Base-by-base conservation (phyloP, 2,329 filamentous ascomycete species). In the Botryotinia globosa region DNA sequence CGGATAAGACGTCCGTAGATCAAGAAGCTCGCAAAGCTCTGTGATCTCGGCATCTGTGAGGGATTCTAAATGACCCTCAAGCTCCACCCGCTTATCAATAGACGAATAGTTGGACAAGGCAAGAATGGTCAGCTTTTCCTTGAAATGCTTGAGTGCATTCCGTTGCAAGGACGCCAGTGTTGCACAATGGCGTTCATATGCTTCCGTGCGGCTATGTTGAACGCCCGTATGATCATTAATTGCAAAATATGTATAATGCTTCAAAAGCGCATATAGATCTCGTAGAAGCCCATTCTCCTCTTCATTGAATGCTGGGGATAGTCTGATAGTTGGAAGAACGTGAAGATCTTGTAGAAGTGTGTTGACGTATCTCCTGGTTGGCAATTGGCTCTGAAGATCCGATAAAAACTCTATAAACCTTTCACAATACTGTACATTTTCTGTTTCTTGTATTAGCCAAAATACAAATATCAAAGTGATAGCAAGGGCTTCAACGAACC, bases 301-400 rank as follows among this genome's bases (percentile, higher is more conserved):
- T 72, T 91, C 88, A 72, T 90, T 89, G 78, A 91, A 97, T 78
- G 95, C 83, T 1, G 92, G 91, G 1, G 95, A 98, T 29, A 97
- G 83, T 65, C 87, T 88, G 77, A 98, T 89, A 16, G 92, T 88
- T 1, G 95, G 85, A 42, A 98, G 83, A 34, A 97, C 82, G 80
- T 98, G 94, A 63, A 98, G 84, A 80, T 99, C 95, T 78, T 92
- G 90, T 22, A 98, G 82, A 59, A 99, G 84, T 1, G 93, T 90
- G 81, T 98, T 98, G 80, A 97, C 93, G 81, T 98, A 98, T 81
- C 96, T 90, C 77, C 96, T 87, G 5, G 97, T 99, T 0, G 96
- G 96, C 65, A 98, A 85, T 81, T 99, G 96, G 79, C 95, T 98
- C 81, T 97, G 90, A 32, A 99, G 84, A 80, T 99, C 96, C 14